Conservation (phyloP, 2,329 filamentous ascomycete genomes). For the Exserohilum rostratum region DNA sequence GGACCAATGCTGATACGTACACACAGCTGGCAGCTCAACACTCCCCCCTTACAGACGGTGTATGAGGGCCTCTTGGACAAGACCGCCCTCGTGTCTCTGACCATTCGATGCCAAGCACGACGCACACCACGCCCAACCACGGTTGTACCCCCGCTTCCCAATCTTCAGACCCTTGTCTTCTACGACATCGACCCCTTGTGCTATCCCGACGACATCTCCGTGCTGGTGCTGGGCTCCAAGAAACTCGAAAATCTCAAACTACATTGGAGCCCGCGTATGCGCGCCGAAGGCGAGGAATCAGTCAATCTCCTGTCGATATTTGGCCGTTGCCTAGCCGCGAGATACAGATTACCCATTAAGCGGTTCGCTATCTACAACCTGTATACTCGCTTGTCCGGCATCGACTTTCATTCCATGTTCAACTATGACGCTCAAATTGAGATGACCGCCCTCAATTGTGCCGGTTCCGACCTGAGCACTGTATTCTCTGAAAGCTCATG, state of each 20-base stretch:
- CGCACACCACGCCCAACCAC: conserved; percentile 64
- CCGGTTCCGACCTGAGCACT: conserved; percentile 54
- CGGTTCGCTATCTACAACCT: conserved; percentile 64
- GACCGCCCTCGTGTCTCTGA: conserved; percentile 58
- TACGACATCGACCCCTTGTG: conserved; percentile 68
- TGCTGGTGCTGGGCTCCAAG: conserved; percentile 59
- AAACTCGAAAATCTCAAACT: conserved; percentile 62
- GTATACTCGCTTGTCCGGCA: conserved; percentile 58
- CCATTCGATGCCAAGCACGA: conserved; percentile 61
- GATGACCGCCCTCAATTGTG: conserved; percentile 61
- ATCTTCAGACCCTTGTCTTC: conserved; percentile 59
- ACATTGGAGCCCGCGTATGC: conserved; percentile 68
- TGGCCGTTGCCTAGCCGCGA: conserved; percentile 58
- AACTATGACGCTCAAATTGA: conserved; percentile 53
- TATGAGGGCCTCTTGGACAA: conserved; percentile 62
- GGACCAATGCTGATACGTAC: conserved; percentile 21
- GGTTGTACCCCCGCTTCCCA: conserved; percentile 62
- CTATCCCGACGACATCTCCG: conserved; percentile 67
- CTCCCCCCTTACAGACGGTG: conserved; percentile 64
- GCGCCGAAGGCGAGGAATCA: conserved; percentile 63
- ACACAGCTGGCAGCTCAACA: conserved; percentile 64
- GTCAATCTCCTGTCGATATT: conserved; percentile 62
- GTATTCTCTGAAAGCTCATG: conserved; percentile 65
- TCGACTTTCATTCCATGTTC: conserved; percentile 54
- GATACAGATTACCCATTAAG: conserved; percentile 55